phyloP scores from a whole-genome alignment of 2,329 filamentous ascomycete genomes.

The Claviceps quebecensis region DNA sequence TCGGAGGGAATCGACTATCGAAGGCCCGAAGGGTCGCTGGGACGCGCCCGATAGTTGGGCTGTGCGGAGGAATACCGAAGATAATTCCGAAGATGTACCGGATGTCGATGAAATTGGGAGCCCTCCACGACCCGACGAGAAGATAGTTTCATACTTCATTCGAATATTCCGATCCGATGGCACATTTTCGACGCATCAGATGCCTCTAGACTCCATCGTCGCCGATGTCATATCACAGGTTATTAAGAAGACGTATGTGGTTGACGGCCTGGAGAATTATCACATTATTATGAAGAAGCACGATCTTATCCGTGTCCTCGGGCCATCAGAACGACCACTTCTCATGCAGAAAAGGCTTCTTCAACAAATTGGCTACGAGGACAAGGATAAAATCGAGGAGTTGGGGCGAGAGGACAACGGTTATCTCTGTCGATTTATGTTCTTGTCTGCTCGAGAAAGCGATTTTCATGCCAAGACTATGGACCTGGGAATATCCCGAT shows the following conservation, averaged over 20 bases:
- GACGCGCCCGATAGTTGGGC: conserved; percentile 95
- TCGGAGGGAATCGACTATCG: conserved; percentile 19
- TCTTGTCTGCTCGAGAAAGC: conserved; percentile 77
- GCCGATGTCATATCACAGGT: conserved; percentile 79
- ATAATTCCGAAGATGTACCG: conserved; percentile 38
- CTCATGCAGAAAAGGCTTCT: conserved; percentile 84
- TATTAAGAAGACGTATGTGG: conserved; percentile 85
- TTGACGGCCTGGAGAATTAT: conserved; percentile 84
- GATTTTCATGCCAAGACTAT: conserved; percentile 56
- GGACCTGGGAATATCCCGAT: conserved; percentile 67
- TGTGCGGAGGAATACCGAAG: conserved; percentile 60
- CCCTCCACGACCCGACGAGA: conserved; percentile 58
- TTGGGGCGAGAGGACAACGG: conserved; percentile 94
- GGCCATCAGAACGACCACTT: conserved; percentile 65
- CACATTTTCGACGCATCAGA: conserved; percentile 85
- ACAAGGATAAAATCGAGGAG: conserved; percentile 78
- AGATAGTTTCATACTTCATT: conserved; percentile 71
- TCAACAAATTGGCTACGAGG: conserved; percentile 82
- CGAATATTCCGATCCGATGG: conserved; percentile 88
- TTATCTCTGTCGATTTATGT: conserved; percentile 91
- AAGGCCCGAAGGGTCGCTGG: conserved; percentile 50
- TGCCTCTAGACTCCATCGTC: conserved; percentile 71
- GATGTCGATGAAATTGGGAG: conserved; percentile 57
- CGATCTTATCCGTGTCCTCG: conserved; percentile 70
- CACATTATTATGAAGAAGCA: conserved; percentile 93